Conservation (phyloP, 108 stramenopile genomes). For the Cyclotella choctawhatcheeana region DNA sequence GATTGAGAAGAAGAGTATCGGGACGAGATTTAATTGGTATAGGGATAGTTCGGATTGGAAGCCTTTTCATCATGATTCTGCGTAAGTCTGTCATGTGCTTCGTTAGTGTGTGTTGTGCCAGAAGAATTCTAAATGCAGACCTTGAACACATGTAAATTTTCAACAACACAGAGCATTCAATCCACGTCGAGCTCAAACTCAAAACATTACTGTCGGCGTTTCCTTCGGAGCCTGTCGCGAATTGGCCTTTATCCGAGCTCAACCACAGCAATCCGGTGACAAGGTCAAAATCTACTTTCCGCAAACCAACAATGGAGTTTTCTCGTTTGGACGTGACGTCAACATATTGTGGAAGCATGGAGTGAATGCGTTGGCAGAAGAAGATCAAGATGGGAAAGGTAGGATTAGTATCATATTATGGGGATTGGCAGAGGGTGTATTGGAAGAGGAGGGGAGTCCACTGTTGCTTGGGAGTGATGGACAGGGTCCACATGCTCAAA, state of each 20-base stretch:
- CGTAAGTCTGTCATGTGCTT: slow-evolving; percentile 35
- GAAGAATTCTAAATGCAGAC: background rate
- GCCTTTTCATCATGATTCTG: slow-evolving; percentile 92
- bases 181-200: slow-evolving; percentile 72
- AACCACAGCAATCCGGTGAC: slow-evolving; percentile 38
- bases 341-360: slow-evolving; percentile 90
- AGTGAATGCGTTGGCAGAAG: slow-evolving; percentile 68
- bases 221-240: slow-evolving; percentile 84
- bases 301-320: slow-evolving; percentile 86
- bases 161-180: slow-evolving; percentile 68
- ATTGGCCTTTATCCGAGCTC: slow-evolving; percentile 77
- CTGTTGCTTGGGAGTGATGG: slow-evolving; percentile 78
- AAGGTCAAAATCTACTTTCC: slow-evolving; percentile 82
- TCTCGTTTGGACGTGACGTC: slow-evolving; percentile 86
- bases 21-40: slow-evolving; percentile 91
- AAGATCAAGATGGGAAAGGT: slow-evolving; percentile 77
- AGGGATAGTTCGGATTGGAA: slow-evolving; percentile 85
- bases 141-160: background rate
- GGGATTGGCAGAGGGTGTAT: slow-evolving; percentile 68
- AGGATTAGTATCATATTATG: slow-evolving; percentile 86
- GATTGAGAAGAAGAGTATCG: slow-evolving; percentile 53
- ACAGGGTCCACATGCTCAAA: slow-evolving; percentile 65
- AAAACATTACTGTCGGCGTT: slow-evolving; percentile 89
- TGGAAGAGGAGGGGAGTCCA: slow-evolving; percentile 82
- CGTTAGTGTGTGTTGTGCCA: slow-evolving; percentile 15